A percentile compares a stretch with the other conserved stretches of the same genome.
These are phyloP conservation scores for Nicotiana noctiflora DNA, from an alignment of 257 asterid species.

Conservation along the genomic window DNA sequence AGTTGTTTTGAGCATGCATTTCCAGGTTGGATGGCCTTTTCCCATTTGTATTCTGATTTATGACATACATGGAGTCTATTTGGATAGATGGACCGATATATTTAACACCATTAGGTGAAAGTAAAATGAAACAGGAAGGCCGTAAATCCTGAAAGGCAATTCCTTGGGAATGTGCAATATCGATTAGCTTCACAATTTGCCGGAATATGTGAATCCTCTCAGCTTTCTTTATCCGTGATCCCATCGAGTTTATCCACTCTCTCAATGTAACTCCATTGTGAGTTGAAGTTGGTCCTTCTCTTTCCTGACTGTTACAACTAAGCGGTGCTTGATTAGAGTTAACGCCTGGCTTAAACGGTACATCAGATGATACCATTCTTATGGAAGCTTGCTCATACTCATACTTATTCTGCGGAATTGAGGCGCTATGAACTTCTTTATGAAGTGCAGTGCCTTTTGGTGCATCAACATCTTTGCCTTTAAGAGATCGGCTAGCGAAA, in stretches of 20 bases:
- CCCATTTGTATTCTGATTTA: not conserved
- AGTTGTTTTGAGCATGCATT: not conserved
- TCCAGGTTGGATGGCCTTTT: constrained; percentile 24
- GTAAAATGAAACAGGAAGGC: constrained; percentile 34
- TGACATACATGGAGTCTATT: not conserved
- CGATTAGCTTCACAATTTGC: constrained; percentile 28
- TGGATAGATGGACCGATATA: constrained; percentile 25
- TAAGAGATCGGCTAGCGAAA: constrained; percentile 18
- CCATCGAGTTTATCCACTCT: constrained; percentile 31
- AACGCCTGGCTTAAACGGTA: not conserved
- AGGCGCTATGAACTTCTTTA: not conserved
- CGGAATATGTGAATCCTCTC: constrained; percentile 25
- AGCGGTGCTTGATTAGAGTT: not conserved
- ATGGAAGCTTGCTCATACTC: not conserved
- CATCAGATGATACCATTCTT: constrained; percentile 10
- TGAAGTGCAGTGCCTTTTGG: constrained; percentile 5
- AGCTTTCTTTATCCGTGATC: constrained; percentile 15
- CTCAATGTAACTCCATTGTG: constrained; percentile 25
- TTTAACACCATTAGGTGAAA: constrained; percentile 18
- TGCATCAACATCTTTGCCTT: constrained; percentile 13
- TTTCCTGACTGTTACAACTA: not conserved
- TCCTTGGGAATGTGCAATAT: constrained; percentile 25
- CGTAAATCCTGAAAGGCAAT: constrained; percentile 24
- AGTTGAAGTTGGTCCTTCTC: constrained; percentile 8
- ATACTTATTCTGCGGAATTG: constrained; percentile 6